phyloP scores from a whole-genome alignment of 306 rosid genomes.

The Ceratonia siliqua region DNA sequence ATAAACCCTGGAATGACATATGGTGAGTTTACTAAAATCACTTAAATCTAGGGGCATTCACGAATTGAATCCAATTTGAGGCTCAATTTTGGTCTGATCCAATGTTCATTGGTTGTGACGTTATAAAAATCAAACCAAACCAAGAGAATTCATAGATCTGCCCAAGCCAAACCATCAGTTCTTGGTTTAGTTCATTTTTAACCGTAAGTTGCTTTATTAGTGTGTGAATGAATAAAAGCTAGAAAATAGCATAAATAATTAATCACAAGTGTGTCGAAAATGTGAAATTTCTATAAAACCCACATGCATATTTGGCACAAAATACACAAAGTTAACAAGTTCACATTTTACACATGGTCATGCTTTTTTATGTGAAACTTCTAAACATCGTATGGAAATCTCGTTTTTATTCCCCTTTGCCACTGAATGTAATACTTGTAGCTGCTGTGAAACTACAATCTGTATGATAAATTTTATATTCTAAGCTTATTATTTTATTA shows the following conservation, averaged over 20 bases:
- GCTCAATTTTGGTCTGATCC: neutral
- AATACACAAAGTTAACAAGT: neutral
- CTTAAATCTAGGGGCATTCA: neutral
- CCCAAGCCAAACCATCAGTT: neutral
- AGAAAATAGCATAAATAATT: neutral
- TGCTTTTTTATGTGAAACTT: neutral
- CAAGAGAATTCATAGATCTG: neutral
- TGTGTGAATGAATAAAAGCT: neutral
- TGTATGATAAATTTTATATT: neutral
- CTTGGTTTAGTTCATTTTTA: constrained; percentile 13
- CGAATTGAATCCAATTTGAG: constrained; percentile 45
- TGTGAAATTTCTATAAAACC: too few species aligned
- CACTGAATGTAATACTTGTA: too few species aligned
- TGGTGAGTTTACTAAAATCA: constrained; percentile 34
- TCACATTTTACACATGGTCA: neutral
- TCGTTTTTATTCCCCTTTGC: neutral
- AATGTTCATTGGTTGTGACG: neutral
- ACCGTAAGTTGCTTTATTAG: neutral
- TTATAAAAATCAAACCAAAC: constrained; percentile 20
- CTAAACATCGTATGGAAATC: neutral
- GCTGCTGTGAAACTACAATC: neutral
- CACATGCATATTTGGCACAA: too few species aligned
- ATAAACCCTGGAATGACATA: constrained; percentile 71
- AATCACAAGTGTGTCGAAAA: too few species aligned
- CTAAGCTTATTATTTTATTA: neutral